Evolutionary conservation across 257 asterid species (phyloP), one percentile per base, ranked within the genome.

Genomic region (Orobanche coerulescens): DNA sequence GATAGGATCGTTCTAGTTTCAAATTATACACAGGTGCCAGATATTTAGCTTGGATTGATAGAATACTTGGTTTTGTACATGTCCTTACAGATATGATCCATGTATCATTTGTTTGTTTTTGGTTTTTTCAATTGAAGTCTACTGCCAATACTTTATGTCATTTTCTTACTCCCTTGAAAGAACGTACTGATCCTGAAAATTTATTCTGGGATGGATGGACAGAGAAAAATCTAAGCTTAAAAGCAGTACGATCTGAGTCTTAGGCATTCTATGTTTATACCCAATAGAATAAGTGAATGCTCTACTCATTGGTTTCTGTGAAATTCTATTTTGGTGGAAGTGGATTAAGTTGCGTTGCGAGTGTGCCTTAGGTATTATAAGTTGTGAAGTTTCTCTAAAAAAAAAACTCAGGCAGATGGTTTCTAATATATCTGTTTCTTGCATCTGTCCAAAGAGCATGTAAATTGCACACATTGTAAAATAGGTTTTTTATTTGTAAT

Each of bases 1-100:
- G 98, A 92, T 71, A 81, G 96, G 74, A 84, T 92, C 34, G 98
- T 92, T 68, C 83, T 92, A 54, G 98, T 92, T 73, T 92, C 98
- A 71, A 92, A 92, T 71, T 92, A 92, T 74, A 92, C 98, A 14
- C 98, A 92, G 98, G 98, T 92, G 61, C 52, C 19, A 47, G 37
- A 47, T 59, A 23, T 63, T 72, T 33, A 73, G 46, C 68, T 46
- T 63, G 70, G 44, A 52, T 34, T 56, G 73, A 34, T 53, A 39
- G 66, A 59, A 39, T 54, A 43, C 54, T 59, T 20, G 16, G 31
- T 49, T n/a, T 31, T 68, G 53, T 58, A 22, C 14, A 40, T 58
- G 2, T 26, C n/a, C 6, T 48, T 30, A 19, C 50, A 23, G 44
- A 58, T 42, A 11, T 59, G 66, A 30, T 73, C 55, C 53, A 4